A percentile compares a stretch with the other conserved stretches of the same genome.
Conservation (phyloP, 306 rosid genomes). For the Lablab purpureus region DNA sequence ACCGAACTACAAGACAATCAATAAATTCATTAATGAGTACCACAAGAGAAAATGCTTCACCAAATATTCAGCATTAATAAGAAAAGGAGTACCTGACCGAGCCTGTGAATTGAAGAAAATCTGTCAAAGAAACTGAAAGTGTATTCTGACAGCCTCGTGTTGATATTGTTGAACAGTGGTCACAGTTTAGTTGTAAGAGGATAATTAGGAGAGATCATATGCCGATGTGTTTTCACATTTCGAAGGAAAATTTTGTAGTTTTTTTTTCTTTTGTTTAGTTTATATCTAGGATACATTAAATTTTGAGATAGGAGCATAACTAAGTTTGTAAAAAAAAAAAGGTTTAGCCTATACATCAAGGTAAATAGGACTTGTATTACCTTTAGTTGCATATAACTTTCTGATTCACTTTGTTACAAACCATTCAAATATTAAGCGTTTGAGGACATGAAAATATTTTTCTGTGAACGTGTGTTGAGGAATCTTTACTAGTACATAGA, state of each 20-base stretch:
- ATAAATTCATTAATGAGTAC: conserved; percentile 54
- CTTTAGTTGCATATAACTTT: conserved; percentile 34
- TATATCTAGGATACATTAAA: conserved; percentile 27
- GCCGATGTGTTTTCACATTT: conserved; percentile 42
- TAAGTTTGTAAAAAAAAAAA: conserved; percentile 36
- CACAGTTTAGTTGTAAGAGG: background rate
- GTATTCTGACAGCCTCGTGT: background rate
- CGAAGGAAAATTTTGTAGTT: conserved; percentile 50
- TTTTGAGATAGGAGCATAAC: conserved; percentile 39
- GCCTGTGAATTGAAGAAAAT: conserved; percentile 35
- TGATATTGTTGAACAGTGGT: background rate
- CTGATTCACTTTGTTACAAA: conserved; percentile 28
- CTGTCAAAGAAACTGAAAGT: background rate
- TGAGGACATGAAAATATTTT: conserved; percentile 13
- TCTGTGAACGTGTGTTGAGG: background rate
- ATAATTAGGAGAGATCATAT: conserved; percentile 3
- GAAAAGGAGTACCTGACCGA: conserved; percentile 18
- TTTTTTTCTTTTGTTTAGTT: conserved; percentile 5
- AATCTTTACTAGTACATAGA: background rate
- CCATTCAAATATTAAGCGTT: conserved; percentile 1
- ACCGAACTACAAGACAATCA: conserved; percentile 47
- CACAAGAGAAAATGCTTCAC: conserved; percentile 77
- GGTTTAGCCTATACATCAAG: conserved; percentile 35
- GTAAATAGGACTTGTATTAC: conserved; percentile 14
- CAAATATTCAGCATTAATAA: conserved; percentile 65